Percentiles rank a stretch among this genome's conserved stretches.
phyloP scores from a whole-genome alignment of 768 basidiomycete genomes.

The Suillus tomentosus region DNA sequence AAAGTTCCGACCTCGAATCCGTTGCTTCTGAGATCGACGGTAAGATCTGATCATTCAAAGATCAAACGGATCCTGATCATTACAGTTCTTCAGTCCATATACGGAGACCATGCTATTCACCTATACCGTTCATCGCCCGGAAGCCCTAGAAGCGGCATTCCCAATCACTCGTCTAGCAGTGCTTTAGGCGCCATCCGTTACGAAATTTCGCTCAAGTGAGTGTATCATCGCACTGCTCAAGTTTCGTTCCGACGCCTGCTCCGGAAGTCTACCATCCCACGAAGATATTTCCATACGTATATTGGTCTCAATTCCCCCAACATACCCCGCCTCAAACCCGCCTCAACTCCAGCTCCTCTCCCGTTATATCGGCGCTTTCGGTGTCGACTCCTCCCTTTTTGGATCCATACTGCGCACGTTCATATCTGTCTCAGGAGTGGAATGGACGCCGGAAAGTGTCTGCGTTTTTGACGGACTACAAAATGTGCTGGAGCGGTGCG shows the following conservation, averaged over 20 bases:
- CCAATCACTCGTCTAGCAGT: slow-evolving; percentile 20
- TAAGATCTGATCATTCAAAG: slow-evolving; percentile 18
- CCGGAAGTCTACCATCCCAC: slow-evolving; percentile 51
- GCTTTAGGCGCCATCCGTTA: slow-evolving; percentile 55
- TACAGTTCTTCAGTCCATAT: slow-evolving; percentile 76
- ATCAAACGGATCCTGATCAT: slow-evolving; percentile 26
- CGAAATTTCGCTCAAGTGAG: slow-evolving; percentile 65
- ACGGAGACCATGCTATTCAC: slow-evolving; percentile 67
- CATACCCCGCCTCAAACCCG: slow-evolving; percentile 67
- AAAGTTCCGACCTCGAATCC: slow-evolving; percentile 41
- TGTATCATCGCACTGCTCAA: slow-evolving; percentile 13
- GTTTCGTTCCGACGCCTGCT: neutral
- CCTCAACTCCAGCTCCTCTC: slow-evolving; percentile 87
- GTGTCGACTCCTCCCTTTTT: slow-evolving; percentile 73
- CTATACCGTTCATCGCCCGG: slow-evolving; percentile 49
- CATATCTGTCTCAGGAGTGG: slow-evolving; percentile 76
- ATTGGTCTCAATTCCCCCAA: slow-evolving; percentile 57
- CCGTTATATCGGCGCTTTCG: slow-evolving; percentile 78
- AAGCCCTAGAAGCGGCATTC: slow-evolving; percentile 15
- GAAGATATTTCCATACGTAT: slow-evolving; percentile 54
- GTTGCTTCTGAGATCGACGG: slow-evolving; percentile 52
- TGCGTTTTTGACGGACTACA: slow-evolving; percentile 90
- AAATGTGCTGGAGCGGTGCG: slow-evolving; percentile 65
- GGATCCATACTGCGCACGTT: slow-evolving; percentile 78
- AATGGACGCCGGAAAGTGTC: slow-evolving; percentile 71